A percentile compares a stretch with the other conserved stretches of the same genome.
phyloP scores from a whole-genome alignment of 2,329 filamentous ascomycete genomes.

The Scedosporium aurantiacum region DNA sequence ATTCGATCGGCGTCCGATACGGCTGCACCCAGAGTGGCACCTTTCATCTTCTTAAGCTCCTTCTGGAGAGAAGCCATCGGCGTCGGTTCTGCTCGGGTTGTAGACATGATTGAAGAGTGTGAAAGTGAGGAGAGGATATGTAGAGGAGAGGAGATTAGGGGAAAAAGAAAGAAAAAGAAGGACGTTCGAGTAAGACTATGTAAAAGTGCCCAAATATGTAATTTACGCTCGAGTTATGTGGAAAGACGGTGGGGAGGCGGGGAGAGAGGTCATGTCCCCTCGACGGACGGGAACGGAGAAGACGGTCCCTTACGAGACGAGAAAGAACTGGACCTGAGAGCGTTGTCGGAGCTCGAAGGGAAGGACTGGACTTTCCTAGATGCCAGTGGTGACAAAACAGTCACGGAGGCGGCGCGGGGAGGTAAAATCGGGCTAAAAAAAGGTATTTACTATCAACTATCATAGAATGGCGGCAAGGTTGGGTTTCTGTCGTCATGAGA shows the following conservation, averaged over 20 bases:
- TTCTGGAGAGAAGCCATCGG: slow-evolving; percentile 50
- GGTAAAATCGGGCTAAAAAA: neutral
- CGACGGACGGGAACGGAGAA: neutral
- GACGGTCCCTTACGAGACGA: neutral
- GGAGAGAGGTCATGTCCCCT: too few relatives aligned
- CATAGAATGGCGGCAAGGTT: neutral
- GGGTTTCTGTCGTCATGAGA: neutral
- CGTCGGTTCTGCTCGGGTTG: slow-evolving; percentile 18
- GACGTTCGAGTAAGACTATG: neutral
- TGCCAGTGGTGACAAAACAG: too few relatives aligned
- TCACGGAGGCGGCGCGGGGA: neutral
- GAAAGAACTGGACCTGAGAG: too few relatives aligned
- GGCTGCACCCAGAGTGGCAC: slow-evolving; percentile 55
- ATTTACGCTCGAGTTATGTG: neutral
- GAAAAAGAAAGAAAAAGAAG: neutral
- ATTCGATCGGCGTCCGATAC: slow-evolving; percentile 74
- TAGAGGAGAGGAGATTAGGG: neutral
- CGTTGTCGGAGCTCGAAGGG: too few relatives aligned
- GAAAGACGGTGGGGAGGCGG: too few relatives aligned
- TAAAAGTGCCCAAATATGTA: neutral
- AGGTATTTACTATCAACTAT: neutral
- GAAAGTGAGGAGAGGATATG: neutral
- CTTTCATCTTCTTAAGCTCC: slow-evolving; percentile 63
- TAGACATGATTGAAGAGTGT: slow-evolving; percentile 1
- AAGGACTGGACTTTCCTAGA: too few relatives aligned